phyloP scores from a whole-genome alignment of 2,329 filamentous ascomycete species.

The Trichoderma sp. region DNA sequence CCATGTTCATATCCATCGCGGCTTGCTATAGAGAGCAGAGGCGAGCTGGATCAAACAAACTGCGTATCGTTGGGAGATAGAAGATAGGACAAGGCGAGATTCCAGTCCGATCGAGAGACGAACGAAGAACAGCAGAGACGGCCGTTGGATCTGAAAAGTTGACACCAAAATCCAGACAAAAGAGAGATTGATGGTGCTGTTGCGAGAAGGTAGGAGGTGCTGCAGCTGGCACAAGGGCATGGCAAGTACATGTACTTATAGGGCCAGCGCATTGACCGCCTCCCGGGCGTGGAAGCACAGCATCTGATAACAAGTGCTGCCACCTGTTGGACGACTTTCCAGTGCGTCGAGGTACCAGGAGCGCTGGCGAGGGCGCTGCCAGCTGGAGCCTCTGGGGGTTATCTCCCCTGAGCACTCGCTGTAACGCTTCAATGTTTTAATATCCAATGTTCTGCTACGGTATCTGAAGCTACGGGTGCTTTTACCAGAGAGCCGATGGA shows the following conservation, averaged over 20 bases:
- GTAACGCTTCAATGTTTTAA: no score
- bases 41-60: neutral
- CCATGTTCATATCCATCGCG: slow-evolving; percentile 11
- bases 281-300: slow-evolving; percentile 3
- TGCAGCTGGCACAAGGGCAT: no score
- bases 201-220: neutral
- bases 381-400: neutral
- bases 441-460: neutral
- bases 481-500: neutral
- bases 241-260: neutral
- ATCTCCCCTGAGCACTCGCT: no score
- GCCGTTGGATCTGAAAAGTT: no score
- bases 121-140: neutral
- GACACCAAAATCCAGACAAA: neutral
- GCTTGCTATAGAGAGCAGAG: neutral
- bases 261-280: slow-evolving; percentile 8
- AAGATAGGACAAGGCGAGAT: neutral
- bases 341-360: neutral
- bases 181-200: neutral
- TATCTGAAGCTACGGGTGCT: neutral
- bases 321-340: neutral
- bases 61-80: neutral
- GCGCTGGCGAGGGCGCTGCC: neutral
- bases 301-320: neutral
- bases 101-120: neutral